These are phyloP conservation scores for Populus davidiana DNA, from an alignment of 345 rosid species.

Conservation along the genomic window DNA sequence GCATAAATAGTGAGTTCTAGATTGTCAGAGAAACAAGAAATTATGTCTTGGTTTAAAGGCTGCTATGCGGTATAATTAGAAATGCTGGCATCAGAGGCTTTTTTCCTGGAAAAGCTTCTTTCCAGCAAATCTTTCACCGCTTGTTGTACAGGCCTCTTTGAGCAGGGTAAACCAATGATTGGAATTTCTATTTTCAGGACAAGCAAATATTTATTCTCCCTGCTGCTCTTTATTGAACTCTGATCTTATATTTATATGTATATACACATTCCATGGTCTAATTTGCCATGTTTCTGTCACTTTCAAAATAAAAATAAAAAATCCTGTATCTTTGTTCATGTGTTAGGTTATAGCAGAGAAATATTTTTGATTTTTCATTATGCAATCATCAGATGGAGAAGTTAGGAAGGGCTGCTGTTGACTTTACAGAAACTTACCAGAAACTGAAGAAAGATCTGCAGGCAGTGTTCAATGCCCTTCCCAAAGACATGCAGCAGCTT, in stretches of 20 bases:
- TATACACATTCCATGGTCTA: not conserved
- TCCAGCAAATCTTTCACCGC: not conserved
- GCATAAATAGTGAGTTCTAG: not conserved
- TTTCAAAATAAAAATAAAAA: not conserved
- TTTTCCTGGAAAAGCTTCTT: not conserved
- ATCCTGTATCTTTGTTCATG: not conserved
- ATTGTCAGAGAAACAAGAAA: not conserved
- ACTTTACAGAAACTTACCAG: slow-evolving; percentile 44
- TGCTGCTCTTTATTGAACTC: not conserved
- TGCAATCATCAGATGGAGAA: slow-evolving; percentile 46
- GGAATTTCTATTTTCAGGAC: not conserved
- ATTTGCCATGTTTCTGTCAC: not conserved
- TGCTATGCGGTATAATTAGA: not conserved
- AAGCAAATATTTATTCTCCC: not conserved
- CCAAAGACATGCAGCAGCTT: slow-evolving; percentile 84
- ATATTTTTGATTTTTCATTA: slow-evolving; percentile 4
- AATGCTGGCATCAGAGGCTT: not conserved
- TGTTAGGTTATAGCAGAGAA: not conserved
- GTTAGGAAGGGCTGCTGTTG: slow-evolving; percentile 40
- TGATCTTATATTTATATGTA: not conserved
- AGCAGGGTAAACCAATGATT: not conserved
- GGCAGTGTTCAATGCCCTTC: slow-evolving; percentile 67
- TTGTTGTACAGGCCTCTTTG: not conserved
- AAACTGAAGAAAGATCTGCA: slow-evolving; percentile 79
- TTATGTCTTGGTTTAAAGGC: not conserved